Evolutionary conservation across 805 yeast genomes (phyloP).

Genomic region (Candida gorgasii): DNA sequence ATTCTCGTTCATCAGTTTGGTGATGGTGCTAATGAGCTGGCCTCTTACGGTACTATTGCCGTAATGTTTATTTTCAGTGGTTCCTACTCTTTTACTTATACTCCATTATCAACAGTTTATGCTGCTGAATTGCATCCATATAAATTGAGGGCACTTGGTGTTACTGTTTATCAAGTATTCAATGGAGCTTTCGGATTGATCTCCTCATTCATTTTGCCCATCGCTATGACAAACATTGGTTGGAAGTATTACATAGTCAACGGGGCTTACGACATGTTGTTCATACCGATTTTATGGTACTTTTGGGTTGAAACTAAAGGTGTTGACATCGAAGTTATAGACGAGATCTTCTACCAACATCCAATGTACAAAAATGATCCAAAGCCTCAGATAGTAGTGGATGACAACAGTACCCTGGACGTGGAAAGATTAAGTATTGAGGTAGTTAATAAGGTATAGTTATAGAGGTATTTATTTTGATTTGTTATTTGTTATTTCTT

Average conservation of each 20-base stretch:
- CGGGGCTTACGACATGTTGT: slow-evolving; percentile 20
- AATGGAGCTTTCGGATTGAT: slow-evolving; percentile 14
- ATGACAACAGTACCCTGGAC: too few species aligned
- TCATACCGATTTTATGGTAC: slow-evolving; percentile 14
- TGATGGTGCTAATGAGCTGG: slow-evolving; percentile 11
- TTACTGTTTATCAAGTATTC: slow-evolving; percentile 4
- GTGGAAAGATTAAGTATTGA: background rate
- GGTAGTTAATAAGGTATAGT: background rate
- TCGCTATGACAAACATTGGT: slow-evolving; percentile 19
- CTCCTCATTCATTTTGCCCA: slow-evolving; percentile 16
- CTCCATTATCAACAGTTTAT: slow-evolving; percentile 16
- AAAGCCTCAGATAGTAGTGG: background rate
- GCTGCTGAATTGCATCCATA: slow-evolving; percentile 17
- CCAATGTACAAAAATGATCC: slow-evolving; percentile 2
- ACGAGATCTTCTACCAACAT: slow-evolving; percentile 13
- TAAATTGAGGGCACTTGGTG: slow-evolving; percentile 16
- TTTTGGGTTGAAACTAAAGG: slow-evolving; percentile 19
- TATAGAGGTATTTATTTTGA: too few species aligned
- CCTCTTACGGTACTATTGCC: slow-evolving; percentile 16
- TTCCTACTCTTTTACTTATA: slow-evolving; percentile 16
- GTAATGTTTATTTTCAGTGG: slow-evolving; percentile 18
- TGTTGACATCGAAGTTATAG: slow-evolving; percentile 13
- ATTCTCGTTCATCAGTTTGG: slow-evolving; percentile 15
- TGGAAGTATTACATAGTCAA: slow-evolving; percentile 20
- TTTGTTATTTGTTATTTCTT: too few species aligned